phyloP scores from a whole-genome alignment of 2,329 filamentous ascomycete species.

The Colletotrichum musicola region DNA sequence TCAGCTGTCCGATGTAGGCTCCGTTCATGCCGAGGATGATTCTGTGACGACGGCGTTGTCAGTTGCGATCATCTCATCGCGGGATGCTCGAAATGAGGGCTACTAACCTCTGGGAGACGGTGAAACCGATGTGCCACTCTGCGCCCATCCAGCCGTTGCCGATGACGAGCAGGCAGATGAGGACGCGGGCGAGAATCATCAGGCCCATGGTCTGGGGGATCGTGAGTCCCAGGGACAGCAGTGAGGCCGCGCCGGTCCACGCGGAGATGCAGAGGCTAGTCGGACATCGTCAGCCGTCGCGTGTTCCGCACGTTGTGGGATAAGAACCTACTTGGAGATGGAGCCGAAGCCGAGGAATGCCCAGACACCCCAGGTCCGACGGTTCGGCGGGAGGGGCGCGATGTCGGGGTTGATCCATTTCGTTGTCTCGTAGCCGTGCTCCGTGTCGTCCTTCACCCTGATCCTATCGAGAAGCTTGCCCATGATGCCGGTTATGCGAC shows the following conservation, averaged over 20 bases:
- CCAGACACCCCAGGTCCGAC: conserved; percentile 57
- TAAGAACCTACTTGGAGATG: conserved; percentile 38
- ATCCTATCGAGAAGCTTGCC: conserved; percentile 28
- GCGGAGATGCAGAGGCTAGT: conserved; percentile 39
- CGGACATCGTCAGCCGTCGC: not conserved
- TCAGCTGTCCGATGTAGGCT: conserved; percentile 52
- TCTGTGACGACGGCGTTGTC: not conserved
- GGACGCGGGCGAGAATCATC: conserved; percentile 39
- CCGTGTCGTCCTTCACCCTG: conserved; percentile 31
- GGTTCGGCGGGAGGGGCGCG: conserved; percentile 55
- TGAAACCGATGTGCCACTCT: conserved; percentile 51
- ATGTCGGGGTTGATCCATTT: conserved; percentile 63
- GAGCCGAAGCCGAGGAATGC: conserved; percentile 41
- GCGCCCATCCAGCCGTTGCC: conserved; percentile 44
- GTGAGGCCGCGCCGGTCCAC: conserved; percentile 38
- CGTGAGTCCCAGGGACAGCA: conserved; percentile 40
- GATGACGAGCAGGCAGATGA: conserved; percentile 39
- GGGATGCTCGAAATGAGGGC: not conserved
- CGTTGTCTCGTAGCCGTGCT: conserved; percentile 52
- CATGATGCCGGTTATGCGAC: conserved; percentile 5
- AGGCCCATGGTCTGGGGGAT: conserved; percentile 41
- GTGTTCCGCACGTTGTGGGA: not conserved
- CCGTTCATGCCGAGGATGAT: conserved; percentile 52
- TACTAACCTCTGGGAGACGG: conserved; percentile 55
- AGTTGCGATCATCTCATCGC: not conserved